Percentiles rank a stretch among this genome's conserved stretches.
phyloP scores from a whole-genome alignment of 208 protist species.

The Angomonas deanei region DNA sequence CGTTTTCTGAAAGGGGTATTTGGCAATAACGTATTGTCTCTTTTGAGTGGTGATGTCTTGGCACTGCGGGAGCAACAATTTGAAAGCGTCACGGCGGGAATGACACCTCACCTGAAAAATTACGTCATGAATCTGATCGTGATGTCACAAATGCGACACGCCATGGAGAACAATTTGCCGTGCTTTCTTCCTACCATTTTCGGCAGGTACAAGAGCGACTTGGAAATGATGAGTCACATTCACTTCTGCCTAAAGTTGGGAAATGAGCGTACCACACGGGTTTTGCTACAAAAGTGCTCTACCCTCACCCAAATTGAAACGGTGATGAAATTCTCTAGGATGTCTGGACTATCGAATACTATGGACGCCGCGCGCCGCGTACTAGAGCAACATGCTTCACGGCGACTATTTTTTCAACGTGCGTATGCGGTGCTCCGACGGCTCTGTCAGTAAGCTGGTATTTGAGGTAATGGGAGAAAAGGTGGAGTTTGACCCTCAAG shows the following conservation, averaged over 20 bases:
- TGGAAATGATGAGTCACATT: conserved; percentile 27
- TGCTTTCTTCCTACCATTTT: neutral
- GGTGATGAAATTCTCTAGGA: conserved; percentile 38
- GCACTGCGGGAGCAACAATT: neutral
- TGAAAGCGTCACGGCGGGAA: neutral
- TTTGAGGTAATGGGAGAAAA: too few species aligned
- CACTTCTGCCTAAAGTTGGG: conserved; percentile 34
- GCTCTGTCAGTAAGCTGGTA: too few species aligned
- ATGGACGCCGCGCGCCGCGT: conserved; percentile 19
- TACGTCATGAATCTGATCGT: neutral
- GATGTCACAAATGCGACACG: neutral
- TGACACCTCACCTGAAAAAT: neutral
- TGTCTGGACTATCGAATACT: conserved; percentile 8
- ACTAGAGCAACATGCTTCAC: too few species aligned
- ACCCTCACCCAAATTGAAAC: conserved; percentile 25
- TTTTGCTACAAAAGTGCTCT: conserved; percentile 33
- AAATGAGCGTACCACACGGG: conserved; percentile 20
- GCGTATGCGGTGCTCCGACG: too few species aligned
- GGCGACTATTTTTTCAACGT: too few species aligned
- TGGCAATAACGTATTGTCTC: neutral
- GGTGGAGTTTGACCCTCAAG: too few species aligned
- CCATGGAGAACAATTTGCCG: neutral
- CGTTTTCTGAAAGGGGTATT: neutral
- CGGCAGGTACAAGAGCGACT: conserved; percentile 8
- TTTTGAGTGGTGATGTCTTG: neutral